Conservation (phyloP, 345 rosid genomes). For the Eucalyptus virginea region DNA sequence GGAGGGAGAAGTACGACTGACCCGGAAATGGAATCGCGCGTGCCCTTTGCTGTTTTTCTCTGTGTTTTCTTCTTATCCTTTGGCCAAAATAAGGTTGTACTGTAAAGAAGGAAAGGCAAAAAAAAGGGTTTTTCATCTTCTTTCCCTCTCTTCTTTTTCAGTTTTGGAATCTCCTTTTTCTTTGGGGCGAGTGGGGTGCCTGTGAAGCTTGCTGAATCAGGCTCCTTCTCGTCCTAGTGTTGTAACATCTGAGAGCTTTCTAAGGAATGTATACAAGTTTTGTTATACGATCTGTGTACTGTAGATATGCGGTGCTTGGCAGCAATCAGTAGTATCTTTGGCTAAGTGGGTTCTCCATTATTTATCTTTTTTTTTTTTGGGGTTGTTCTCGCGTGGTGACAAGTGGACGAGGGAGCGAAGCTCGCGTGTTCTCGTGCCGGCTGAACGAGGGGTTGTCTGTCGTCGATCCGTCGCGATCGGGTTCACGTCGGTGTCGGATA, state of each 20-base stretch:
- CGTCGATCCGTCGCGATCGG: neutral
- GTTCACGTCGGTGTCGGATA: neutral
- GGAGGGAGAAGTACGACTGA: slow-evolving; percentile 72
- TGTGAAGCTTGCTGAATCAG: neutral
- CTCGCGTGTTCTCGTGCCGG: neutral
- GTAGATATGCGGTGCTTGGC: neutral
- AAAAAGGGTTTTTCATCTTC: neutral
- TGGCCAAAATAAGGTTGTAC: neutral
- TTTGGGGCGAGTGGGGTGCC: neutral
- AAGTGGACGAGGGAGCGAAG: neutral
- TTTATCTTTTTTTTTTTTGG: neutral
- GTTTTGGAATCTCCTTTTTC: neutral
- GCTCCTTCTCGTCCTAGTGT: neutral
- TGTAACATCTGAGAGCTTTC: neutral
- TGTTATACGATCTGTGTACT: neutral
- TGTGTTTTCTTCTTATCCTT: neutral
- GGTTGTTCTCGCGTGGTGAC: neutral
- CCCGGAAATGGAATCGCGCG: neutral
- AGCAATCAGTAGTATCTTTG: neutral
- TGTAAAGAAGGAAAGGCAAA: neutral
- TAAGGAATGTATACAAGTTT: neutral
- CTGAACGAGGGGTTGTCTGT: neutral
- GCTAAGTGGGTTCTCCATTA: neutral
- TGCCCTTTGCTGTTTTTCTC: neutral
- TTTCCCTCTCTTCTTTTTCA: neutral